These are phyloP conservation scores for Geosmithia morbida DNA, from an alignment of 2,329 filamentous ascomycete species.

Conservation along the genomic window DNA sequence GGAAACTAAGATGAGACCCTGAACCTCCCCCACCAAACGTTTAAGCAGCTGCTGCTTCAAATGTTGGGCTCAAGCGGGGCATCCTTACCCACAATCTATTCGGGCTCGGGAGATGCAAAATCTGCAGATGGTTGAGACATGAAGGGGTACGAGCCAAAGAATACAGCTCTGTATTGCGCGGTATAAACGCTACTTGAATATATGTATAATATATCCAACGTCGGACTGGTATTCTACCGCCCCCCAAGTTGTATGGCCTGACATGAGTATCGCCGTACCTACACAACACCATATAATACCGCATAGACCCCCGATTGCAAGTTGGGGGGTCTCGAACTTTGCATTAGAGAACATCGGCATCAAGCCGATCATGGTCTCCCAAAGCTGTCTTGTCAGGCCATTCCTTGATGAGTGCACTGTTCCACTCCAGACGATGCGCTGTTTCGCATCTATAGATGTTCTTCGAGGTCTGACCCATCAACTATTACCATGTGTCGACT, in stretches of 20 bases:
- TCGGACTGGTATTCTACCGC: no score
- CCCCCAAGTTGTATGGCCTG: no score
- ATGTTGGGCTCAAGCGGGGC: conserved; percentile 10
- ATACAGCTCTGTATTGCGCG: no score
- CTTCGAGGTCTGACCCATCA: no score
- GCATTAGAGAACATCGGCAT: not conserved
- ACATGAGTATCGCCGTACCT: no score
- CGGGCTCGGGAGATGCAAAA: not conserved
- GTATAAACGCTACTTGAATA: no score
- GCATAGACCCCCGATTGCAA: conserved; percentile 5
- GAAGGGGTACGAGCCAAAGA: no score
- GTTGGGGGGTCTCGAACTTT: not conserved
- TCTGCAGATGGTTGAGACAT: not conserved
- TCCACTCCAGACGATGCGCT: no score
- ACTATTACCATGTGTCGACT: no score
- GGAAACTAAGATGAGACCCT: conserved; percentile 10
- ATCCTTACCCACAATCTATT: conserved; percentile 9
- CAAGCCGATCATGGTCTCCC: not conserved
- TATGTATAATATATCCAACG: no score
- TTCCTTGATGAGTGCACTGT: no score
- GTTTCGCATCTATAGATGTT: no score
- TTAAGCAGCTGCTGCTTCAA: conserved; percentile 11
- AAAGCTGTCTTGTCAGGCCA: not conserved
- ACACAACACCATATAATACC: not conserved
- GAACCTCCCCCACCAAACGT: not conserved